Evolutionary conservation across 129 eudicot genomes (phyloP).

Genomic region (Tanacetum coccineum): DNA sequence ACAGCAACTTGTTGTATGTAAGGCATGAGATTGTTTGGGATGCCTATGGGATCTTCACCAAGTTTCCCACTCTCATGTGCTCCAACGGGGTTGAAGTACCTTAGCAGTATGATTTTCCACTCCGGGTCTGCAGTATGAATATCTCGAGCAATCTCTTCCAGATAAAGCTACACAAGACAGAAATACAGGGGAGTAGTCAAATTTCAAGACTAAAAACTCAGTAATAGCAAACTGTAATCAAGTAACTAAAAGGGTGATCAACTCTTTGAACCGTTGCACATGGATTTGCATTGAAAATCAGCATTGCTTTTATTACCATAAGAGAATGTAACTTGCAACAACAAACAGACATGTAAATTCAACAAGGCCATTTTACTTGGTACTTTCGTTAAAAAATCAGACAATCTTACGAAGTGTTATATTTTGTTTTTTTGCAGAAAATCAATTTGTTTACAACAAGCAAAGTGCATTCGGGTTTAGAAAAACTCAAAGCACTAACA

Average conservation of each 20-base stretch:
- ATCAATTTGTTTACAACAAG: not conserved
- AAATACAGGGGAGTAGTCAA: not conserved
- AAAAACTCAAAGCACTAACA: not conserved
- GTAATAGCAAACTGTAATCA: not conserved
- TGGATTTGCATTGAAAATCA: no score
- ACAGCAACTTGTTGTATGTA: slow-evolving; percentile 95
- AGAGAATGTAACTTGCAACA: no score
- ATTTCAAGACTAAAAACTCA: not conserved
- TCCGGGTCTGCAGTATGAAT: slow-evolving; percentile 64
- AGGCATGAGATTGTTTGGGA: slow-evolving; percentile 98
- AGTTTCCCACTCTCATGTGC: slow-evolving; percentile 94
- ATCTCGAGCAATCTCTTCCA: slow-evolving; percentile 92
- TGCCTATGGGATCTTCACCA: slow-evolving; percentile 98
- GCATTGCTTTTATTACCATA: no score
- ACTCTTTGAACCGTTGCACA: no score
- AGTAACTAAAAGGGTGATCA: no score
- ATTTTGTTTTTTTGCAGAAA: not conserved
- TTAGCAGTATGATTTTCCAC: slow-evolving; percentile 76
- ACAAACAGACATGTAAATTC: no score
- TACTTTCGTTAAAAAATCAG: no score
- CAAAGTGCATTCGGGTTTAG: not conserved
- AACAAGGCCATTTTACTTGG: no score
- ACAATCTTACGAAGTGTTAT: no score
- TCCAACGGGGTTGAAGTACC: slow-evolving; percentile 96
- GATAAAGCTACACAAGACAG: slow-evolving; percentile 50